phyloP scores from a whole-genome alignment of 805 yeast genomes.

The Lipomyces sp. region DNA sequence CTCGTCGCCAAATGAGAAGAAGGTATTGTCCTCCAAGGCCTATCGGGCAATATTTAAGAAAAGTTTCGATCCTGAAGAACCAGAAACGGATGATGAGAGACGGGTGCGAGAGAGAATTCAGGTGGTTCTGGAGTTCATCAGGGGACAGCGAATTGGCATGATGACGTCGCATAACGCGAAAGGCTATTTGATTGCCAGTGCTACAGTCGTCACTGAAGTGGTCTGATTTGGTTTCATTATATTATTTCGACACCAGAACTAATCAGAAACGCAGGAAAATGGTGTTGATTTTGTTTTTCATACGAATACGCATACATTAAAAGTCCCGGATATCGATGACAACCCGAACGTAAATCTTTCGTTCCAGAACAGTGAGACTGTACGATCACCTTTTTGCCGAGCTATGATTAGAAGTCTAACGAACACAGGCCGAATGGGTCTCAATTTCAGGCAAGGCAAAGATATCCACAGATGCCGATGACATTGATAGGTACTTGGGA shows the following conservation, averaged over 20 bases:
- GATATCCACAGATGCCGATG: constrained; percentile 22
- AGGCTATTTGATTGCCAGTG: constrained; percentile 31
- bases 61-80: constrained; percentile 26
- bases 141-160: constrained; percentile 32
- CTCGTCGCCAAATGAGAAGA: neutral
- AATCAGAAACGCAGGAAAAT: constrained; percentile 12
- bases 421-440: constrained; percentile 34
- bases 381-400: neutral
- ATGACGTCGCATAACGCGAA: constrained; percentile 24
- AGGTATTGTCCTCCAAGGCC: neutral
- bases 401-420: neutral
- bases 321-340: constrained; percentile 28
- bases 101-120: constrained; percentile 16
- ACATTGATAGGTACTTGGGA: constrained; percentile 14
- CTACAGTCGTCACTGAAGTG: constrained; percentile 27
- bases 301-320: constrained; percentile 27
- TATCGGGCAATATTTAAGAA: constrained; percentile 7
- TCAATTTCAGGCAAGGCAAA: constrained; percentile 30
- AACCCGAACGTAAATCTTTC: constrained; percentile 30
- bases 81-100: constrained; percentile 31
- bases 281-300: constrained; percentile 35
- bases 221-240: constrained; percentile 1
- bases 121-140: constrained; percentile 19
- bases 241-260: neutral
- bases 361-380: constrained; percentile 32